Percentiles rank a stretch among this genome's conserved stretches.
phyloP scores from a whole-genome alignment of 352 stramenopile species.

The Pilasporangium apinafurcum region DNA sequence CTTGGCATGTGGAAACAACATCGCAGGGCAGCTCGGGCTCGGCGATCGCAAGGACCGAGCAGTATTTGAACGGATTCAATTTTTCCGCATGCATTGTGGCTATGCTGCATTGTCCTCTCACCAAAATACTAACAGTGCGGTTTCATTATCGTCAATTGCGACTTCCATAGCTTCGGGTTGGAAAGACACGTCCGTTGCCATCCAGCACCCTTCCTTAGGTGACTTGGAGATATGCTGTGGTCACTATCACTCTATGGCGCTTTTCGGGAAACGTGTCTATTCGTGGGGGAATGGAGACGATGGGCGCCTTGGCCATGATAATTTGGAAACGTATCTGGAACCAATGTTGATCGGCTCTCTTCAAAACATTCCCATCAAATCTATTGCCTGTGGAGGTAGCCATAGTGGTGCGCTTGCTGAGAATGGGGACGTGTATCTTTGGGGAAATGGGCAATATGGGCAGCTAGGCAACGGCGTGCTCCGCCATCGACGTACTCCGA shows the following conservation, averaged over 20 bases:
- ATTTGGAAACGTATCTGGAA: slow-evolving; percentile 30
- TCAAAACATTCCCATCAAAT: slow-evolving; percentile 19
- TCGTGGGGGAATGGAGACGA: slow-evolving; percentile 66
- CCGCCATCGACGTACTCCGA: slow-evolving; percentile 29
- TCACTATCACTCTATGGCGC: slow-evolving; percentile 52
- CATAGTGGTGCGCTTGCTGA: slow-evolving; percentile 45
- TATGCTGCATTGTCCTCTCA: neutral
- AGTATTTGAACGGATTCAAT: slow-evolving; percentile 39
- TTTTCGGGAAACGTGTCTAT: slow-evolving; percentile 32
- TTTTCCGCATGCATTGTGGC: slow-evolving; percentile 42
- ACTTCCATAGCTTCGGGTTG: neutral
- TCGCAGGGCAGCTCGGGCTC: slow-evolving; percentile 54
- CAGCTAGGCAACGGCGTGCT: slow-evolving; percentile 41
- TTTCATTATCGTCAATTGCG: neutral
- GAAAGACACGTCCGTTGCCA: no score
- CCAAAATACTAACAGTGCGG: neutral
- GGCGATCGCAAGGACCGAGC: slow-evolving; percentile 35
- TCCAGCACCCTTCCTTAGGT: neutral
- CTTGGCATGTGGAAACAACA: slow-evolving; percentile 51
- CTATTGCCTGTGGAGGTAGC: slow-evolving; percentile 45
- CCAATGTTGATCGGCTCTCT: slow-evolving; percentile 29
- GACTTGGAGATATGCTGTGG: slow-evolving; percentile 44
- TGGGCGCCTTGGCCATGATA: slow-evolving; percentile 46
- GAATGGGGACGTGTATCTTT: slow-evolving; percentile 46
- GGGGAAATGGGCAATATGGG: slow-evolving; percentile 48